These are phyloP conservation scores for Penicillium sp. DNA, from an alignment of 2,329 filamentous ascomycete genomes.

Conservation along the genomic window DNA sequence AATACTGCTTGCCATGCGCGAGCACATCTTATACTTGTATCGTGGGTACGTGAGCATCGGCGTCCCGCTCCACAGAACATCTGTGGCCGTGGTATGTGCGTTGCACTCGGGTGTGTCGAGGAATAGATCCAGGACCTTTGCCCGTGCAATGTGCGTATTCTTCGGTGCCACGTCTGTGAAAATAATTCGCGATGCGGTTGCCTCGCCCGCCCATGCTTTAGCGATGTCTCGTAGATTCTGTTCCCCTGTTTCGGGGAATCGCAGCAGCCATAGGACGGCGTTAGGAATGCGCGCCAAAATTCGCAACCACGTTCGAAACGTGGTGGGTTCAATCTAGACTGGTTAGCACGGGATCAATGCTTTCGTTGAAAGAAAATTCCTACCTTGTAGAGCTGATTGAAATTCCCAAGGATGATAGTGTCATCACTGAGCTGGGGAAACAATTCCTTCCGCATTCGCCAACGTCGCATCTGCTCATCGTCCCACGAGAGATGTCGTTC, in stretches of 20 bases:
- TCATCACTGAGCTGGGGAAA: conserved; percentile 83
- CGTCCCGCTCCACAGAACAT: conserved; percentile 94
- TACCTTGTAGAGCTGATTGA: conserved; percentile 98
- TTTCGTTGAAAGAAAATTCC: background rate
- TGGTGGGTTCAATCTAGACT: conserved; percentile 89
- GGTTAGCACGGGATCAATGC: background rate
- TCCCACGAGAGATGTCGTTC: conserved; percentile 74
- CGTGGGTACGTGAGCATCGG: conserved; percentile 86
- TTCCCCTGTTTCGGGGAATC: conserved; percentile 92
- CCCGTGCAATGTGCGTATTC: conserved; percentile 86
- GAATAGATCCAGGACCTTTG: conserved; percentile 89
- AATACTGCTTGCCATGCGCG: conserved; percentile 94
- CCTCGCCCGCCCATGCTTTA: conserved; percentile 75
- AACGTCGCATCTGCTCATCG: conserved; percentile 76
- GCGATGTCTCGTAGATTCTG: conserved; percentile 79
- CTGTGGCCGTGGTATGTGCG: conserved; percentile 93
- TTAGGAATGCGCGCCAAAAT: conserved; percentile 84
- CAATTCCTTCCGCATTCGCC: conserved; percentile 89
- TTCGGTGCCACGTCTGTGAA: conserved; percentile 98
- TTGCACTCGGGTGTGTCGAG: conserved; percentile 98
- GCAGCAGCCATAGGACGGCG: conserved; percentile 90
- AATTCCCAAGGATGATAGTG: conserved; percentile 90
- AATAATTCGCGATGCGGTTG: conserved; percentile 81
- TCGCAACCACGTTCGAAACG: conserved; percentile 91
- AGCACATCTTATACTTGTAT: conserved; percentile 98